phyloP scores from a whole-genome alignment of 2,329 filamentous ascomycete genomes.

The Diplodia scrobiculata region DNA sequence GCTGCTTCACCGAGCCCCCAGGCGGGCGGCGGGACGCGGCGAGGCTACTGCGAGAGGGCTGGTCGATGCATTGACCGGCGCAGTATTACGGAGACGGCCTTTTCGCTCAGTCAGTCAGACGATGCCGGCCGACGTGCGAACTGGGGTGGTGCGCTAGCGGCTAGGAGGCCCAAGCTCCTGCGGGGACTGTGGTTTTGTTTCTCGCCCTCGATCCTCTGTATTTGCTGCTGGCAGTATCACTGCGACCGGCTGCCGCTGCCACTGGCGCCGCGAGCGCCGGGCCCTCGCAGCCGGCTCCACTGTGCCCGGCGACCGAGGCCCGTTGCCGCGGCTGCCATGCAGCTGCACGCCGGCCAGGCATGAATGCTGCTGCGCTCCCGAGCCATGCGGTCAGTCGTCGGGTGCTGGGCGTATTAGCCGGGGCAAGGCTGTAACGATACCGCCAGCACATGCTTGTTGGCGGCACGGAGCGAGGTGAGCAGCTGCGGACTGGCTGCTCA shows the following conservation, averaged over 20 bases:
- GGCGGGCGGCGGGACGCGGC: background rate
- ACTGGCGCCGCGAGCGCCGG: too few species aligned
- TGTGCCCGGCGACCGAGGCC: background rate
- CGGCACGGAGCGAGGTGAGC: slow-evolving; percentile 17
- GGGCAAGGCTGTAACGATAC: background rate
- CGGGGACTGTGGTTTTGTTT: slow-evolving; percentile 6
- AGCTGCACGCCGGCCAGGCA: background rate
- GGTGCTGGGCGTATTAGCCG: background rate
- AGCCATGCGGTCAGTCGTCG: background rate
- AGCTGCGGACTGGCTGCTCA: slow-evolving; percentile 6
- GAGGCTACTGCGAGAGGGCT: background rate
- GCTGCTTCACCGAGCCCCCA: background rate
- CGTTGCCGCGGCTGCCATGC: slow-evolving; percentile 4
- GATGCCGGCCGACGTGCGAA: slow-evolving; percentile 5
- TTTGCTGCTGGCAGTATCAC: background rate
- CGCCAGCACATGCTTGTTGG: slow-evolving; percentile 11
- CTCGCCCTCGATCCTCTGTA: background rate
- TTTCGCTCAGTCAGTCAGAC: slow-evolving; percentile 23
- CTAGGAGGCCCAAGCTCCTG: slow-evolving; percentile 21
- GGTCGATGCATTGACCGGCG: slow-evolving; percentile 3
- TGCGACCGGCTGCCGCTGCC: too few species aligned
- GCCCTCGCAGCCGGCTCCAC: background rate
- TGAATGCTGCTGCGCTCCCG: background rate
- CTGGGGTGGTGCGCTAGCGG: slow-evolving; percentile 20
- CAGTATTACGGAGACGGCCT: background rate